A percentile compares a stretch with the other conserved stretches of the same genome.
These are phyloP conservation scores for Polytrichum formosum DNA, from an alignment of 225 moss, liverwort and hornwort genomes.

Conservation along the genomic window DNA sequence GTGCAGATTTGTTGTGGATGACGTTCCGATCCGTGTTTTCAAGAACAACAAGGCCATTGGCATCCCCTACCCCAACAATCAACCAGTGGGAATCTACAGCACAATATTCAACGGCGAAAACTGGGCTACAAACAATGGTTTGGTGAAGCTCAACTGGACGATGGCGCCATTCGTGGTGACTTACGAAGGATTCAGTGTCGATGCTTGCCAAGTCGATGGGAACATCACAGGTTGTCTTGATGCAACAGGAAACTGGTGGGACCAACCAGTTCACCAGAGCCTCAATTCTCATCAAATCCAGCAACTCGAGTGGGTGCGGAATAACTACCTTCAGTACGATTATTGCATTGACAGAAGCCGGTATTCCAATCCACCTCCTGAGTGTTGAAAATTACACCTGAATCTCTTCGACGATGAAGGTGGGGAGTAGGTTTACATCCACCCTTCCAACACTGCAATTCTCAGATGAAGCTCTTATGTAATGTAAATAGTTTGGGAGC, in stretches of 20 bases:
- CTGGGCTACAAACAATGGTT: conserved; percentile 60
- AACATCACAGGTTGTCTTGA: conserved; percentile 13
- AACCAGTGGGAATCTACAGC: conserved; percentile 59
- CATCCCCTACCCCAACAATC: conserved; percentile 34
- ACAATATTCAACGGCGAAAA: conserved; percentile 51
- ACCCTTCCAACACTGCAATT: too few species aligned
- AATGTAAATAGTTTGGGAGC: too few species aligned
- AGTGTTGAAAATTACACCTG: conserved; percentile 20
- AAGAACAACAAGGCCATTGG: conserved; percentile 43
- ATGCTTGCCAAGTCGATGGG: conserved; percentile 38
- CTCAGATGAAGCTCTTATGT: too few species aligned
- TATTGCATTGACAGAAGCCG: conserved; percentile 47
- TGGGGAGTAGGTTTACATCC: too few species aligned
- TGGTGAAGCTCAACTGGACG: conserved; percentile 41
- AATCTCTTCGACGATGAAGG: too few species aligned
- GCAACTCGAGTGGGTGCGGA: conserved; percentile 46
- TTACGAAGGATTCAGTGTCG: conserved; percentile 31
- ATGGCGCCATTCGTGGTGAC: conserved; percentile 39
- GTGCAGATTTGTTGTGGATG: conserved; percentile 53
- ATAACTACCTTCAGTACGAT: conserved; percentile 38
- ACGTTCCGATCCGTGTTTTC: conserved; percentile 48
- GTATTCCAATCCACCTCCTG: conserved; percentile 26
- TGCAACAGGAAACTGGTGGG: conserved; percentile 38
- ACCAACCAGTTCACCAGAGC: conserved; percentile 25
- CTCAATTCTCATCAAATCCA: conserved; percentile 14